Evolutionary conservation across 2,329 filamentous ascomycete species (phyloP).

Genomic region (Bipolaris sorokiniana): DNA sequence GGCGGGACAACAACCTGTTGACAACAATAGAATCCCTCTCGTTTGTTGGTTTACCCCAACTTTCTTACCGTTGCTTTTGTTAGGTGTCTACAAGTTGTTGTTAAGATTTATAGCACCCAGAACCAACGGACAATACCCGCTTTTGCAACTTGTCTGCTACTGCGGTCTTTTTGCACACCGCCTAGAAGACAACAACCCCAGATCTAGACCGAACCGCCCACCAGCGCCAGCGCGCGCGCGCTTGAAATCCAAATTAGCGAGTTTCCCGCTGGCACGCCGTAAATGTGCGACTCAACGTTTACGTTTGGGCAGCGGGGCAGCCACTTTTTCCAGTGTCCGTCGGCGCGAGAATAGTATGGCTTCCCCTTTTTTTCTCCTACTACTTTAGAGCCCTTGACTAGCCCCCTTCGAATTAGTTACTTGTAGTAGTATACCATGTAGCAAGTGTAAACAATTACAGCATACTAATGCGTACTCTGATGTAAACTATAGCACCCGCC

Average conservation of each 20-base stretch:
- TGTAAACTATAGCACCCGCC: slow-evolving; percentile 25
- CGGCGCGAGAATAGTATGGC: slow-evolving; percentile 36
- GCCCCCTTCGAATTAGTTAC: background rate
- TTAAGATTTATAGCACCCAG: slow-evolving; percentile 2
- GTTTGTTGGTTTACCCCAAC: background rate
- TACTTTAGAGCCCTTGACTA: slow-evolving; percentile 22
- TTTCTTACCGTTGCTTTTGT: background rate
- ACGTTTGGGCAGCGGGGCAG: slow-evolving; percentile 45
- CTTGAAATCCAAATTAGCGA: background rate
- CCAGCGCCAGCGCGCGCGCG: no score
- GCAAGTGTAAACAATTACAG: no score
- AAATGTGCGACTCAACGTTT: slow-evolving; percentile 44
- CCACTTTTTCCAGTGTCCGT: slow-evolving; percentile 44
- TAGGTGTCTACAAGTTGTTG: background rate
- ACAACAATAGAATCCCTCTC: no score
- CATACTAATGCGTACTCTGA: background rate
- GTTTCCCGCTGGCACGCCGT: slow-evolving; percentile 8
- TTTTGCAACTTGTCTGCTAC: no score
- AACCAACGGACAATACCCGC: no score
- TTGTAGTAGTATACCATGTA: background rate
- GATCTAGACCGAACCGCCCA: background rate
- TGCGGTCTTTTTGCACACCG: slow-evolving; percentile 1
- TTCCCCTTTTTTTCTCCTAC: background rate
- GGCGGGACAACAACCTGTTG: slow-evolving; percentile 10
- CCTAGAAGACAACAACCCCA: slow-evolving; percentile 1